Evolutionary conservation across 192 early-diverging fungal genomes (phyloP), one percentile per base, ranked within the genome.

Genomic region (Mortierella claussenii): DNA sequence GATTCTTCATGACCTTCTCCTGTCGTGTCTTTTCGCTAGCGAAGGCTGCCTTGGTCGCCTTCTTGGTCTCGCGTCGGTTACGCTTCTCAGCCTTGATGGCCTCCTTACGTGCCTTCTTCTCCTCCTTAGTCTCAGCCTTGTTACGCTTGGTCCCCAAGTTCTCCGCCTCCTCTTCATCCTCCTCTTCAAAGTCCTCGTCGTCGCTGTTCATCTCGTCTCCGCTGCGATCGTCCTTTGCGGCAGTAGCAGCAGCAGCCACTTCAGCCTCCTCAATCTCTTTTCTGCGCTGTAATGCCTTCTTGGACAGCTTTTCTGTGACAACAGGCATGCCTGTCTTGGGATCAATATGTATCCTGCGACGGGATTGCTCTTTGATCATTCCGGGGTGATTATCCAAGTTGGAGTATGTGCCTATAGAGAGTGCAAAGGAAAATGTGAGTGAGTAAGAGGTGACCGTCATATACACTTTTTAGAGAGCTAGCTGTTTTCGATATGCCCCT

Each of bases 381-480:
- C 82, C 80, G 5, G 97, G 96, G 56, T 94, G 93, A 78, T 99
- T 97, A 71, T 97, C 96, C 59, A 96, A 85, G 79, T 96, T 97
- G 45, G 95, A 94, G 80, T 96, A 95, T 3, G 94, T 97, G 37
- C 69, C 79, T 80, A 64, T 48, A 30, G 12, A 52, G 17, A 9
- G 40, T 3, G 12, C 17, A 4, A 43, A 61, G 20, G 15, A 40
- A 56, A 21, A 45, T 7, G 37, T 13, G 13, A 7, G 7, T 40
- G 13, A 40, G n/a, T n/a, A n/a, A n/a, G n/a, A n/a, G n/a, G n/a
- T n/a, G n/a, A n/a, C n/a, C n/a, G n/a, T n/a, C n/a, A n/a, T n/a
- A n/a, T n/a, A n/a, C n/a, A n/a, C n/a, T n/a, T n/a, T n/a, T n/a
- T n/a, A n/a, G n/a, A n/a, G n/a, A n/a, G n/a, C n/a, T n/a, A n/a